Conservation (phyloP, 441 rosid genomes). For the Adansonia rubrostipa region DNA sequence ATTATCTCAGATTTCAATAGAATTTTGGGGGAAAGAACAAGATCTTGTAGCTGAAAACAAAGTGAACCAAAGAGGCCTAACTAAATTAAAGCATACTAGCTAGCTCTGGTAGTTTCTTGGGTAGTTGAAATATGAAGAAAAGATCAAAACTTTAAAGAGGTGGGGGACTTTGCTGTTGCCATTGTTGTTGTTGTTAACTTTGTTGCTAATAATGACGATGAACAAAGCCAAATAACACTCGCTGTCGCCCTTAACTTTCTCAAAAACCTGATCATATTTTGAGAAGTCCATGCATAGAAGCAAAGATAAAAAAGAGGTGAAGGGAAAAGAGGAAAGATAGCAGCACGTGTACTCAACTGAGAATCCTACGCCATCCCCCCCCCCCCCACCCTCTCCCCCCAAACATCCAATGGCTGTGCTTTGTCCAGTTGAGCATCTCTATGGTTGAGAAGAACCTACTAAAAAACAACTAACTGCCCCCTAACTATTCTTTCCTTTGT, state of each 20-base stretch:
- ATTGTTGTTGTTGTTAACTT: constrained; percentile 22
- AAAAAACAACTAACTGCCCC: constrained; percentile 28
- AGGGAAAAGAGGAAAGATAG: background rate
- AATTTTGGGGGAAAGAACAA: constrained; percentile 25
- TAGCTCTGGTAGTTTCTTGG: constrained; percentile 11
- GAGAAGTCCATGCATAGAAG: constrained; percentile 74
- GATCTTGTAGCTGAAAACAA: constrained; percentile 30
- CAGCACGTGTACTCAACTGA: constrained; percentile 57
- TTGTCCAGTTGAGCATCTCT: constrained; percentile 36
- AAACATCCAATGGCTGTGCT: constrained; percentile 36
- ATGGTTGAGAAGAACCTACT: constrained; percentile 20
- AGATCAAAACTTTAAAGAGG: constrained; percentile 31
- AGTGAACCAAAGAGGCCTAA: background rate
- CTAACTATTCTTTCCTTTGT: constrained; percentile 56
- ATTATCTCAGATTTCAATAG: constrained; percentile 19
- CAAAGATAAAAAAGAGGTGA: constrained; percentile 34
- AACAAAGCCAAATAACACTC: constrained; percentile 27
- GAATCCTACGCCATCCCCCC: constrained; percentile 37
- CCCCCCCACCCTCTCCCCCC: background rate
- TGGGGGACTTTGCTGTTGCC: background rate
- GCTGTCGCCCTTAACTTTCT: background rate
- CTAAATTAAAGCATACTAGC: background rate
- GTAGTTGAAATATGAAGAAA: constrained; percentile 34
- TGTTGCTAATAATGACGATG: constrained; percentile 47
- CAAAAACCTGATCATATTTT: constrained; percentile 28